phyloP scores from a whole-genome alignment of 192 early-diverging fungal species.

The Spizellomyces punctatus region DNA sequence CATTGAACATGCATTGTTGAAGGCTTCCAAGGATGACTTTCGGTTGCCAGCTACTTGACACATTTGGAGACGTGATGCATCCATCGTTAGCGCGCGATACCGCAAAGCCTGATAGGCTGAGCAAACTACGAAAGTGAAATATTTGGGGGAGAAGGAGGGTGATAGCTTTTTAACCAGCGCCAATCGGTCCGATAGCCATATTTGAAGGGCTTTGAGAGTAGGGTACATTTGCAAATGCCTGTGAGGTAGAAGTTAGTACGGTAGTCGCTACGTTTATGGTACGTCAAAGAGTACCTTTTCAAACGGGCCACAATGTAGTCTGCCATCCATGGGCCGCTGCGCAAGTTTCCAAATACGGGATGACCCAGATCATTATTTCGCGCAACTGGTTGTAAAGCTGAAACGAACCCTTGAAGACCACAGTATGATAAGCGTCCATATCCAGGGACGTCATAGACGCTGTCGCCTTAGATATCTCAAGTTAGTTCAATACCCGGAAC shows the following conservation, averaged over 20 bases:
- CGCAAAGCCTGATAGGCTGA: slow-evolving; percentile 76
- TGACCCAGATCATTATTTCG: slow-evolving; percentile 90
- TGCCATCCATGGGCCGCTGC: slow-evolving; percentile 88
- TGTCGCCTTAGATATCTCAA: slow-evolving; percentile 55
- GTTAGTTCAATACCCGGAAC: not conserved
- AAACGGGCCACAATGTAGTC: slow-evolving; percentile 86
- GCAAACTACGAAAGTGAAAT: slow-evolving; percentile 84
- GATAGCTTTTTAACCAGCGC: slow-evolving; percentile 70
- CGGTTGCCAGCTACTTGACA: not conserved
- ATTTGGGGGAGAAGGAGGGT: slow-evolving; percentile 88
- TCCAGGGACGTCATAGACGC: slow-evolving; percentile 87
- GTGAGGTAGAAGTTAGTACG: slow-evolving; percentile 6
- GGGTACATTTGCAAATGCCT: slow-evolving; percentile 47
- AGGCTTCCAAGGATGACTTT: slow-evolving; percentile 57
- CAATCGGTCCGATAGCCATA: slow-evolving; percentile 82
- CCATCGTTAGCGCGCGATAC: slow-evolving; percentile 61
- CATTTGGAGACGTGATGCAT: slow-evolving; percentile 42
- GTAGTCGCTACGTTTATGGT: not conserved
- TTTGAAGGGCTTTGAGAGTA: slow-evolving; percentile 45
- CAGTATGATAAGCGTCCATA: slow-evolving; percentile 82
- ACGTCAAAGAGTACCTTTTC: slow-evolving; percentile 43
- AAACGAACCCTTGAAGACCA: slow-evolving; percentile 91
- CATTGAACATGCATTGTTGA: slow-evolving; percentile 74
- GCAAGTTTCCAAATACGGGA: slow-evolving; percentile 85
- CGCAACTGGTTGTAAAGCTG: slow-evolving; percentile 77